These are phyloP conservation scores for Podospora fimiseda DNA, from an alignment of 495 filamentous ascomycete genomes.

Conservation along the genomic window DNA sequence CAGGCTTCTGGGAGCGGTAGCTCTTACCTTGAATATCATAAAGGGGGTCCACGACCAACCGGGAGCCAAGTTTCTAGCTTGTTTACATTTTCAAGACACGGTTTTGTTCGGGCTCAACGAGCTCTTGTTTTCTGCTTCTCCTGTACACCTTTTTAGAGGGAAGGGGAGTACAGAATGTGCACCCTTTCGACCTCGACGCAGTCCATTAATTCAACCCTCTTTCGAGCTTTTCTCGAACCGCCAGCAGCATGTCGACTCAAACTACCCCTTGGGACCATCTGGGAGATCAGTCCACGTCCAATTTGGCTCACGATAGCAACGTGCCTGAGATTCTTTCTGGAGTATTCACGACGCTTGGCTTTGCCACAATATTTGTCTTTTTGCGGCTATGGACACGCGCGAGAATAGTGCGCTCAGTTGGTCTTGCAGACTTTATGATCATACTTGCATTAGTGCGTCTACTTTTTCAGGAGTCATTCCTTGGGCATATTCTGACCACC, in stretches of 20 bases:
- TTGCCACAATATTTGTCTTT: constrained; percentile 19
- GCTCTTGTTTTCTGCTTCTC: too few species aligned
- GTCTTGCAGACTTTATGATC: constrained; percentile 18
- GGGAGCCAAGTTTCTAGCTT: background rate
- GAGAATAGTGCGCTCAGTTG: constrained; percentile 14
- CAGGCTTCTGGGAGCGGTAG: too few species aligned
- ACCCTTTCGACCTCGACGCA: too few species aligned
- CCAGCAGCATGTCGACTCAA: too few species aligned
- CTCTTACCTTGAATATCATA: too few species aligned
- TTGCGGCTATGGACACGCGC: constrained; percentile 20
- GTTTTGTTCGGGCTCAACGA: too few species aligned
- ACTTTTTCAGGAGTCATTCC: background rate
- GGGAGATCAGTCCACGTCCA: background rate
- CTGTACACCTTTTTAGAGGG: too few species aligned
- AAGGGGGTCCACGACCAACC: too few species aligned
- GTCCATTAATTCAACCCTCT: too few species aligned
- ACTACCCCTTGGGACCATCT: background rate
- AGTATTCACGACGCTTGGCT: constrained; percentile 8
- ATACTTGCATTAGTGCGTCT: constrained; percentile 14
- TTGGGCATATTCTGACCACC: background rate
- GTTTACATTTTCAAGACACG: background rate
- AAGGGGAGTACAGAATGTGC: too few species aligned
- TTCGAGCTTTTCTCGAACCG: too few species aligned
- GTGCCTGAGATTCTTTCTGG: constrained; percentile 13
- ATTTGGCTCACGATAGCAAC: constrained; percentile 1